Evolutionary conservation across 2,329 filamentous ascomycete species (phyloP).

Genomic region (Cordyceps fumosorosea): DNA sequence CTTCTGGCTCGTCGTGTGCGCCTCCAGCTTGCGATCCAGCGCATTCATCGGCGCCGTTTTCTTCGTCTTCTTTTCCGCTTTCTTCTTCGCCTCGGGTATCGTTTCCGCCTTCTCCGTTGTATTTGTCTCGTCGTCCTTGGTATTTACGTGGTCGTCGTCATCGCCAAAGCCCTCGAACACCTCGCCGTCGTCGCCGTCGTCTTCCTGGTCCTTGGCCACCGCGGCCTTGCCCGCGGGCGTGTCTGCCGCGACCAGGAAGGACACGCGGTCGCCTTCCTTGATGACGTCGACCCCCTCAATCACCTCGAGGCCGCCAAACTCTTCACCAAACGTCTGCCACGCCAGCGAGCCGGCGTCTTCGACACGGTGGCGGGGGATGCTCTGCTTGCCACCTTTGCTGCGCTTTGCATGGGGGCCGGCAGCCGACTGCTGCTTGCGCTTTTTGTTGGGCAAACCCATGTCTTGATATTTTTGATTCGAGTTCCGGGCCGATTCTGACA

Average conservation of each 20-base stretch:
- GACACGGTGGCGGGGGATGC: slow-evolving; percentile 18
- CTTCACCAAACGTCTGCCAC: slow-evolving; percentile 79
- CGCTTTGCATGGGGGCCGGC: slow-evolving; percentile 30
- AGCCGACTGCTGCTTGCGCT: slow-evolving; percentile 32
- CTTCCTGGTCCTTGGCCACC: slow-evolving; percentile 13
- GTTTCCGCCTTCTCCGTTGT: slow-evolving; percentile 17
- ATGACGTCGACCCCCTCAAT: slow-evolving; percentile 88
- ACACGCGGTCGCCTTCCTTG: slow-evolving; percentile 51
- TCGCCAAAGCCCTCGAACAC: slow-evolving; percentile 64
- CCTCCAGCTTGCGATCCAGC: slow-evolving; percentile 19
- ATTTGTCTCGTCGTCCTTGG: neutral
- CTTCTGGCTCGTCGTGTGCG: slow-evolving; percentile 26
- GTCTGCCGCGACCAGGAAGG: slow-evolving; percentile 41
- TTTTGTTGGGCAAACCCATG: slow-evolving; percentile 30
- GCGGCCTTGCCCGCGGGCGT: slow-evolving; percentile 14
- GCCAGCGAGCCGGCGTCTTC: slow-evolving; percentile 42
- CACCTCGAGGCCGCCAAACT: slow-evolving; percentile 87
- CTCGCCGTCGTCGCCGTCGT: slow-evolving; percentile 50
- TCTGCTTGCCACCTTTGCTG: slow-evolving; percentile 27
- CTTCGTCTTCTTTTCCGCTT: slow-evolving; percentile 28
- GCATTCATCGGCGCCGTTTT: slow-evolving; percentile 20
- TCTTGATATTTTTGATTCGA: neutral
- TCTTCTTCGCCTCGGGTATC: neutral
- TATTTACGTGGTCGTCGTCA: slow-evolving; percentile 19
- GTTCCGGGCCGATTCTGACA: neutral